phyloP scores from a whole-genome alignment of 257 asterid species.

The Mitragyna speciosa region DNA sequence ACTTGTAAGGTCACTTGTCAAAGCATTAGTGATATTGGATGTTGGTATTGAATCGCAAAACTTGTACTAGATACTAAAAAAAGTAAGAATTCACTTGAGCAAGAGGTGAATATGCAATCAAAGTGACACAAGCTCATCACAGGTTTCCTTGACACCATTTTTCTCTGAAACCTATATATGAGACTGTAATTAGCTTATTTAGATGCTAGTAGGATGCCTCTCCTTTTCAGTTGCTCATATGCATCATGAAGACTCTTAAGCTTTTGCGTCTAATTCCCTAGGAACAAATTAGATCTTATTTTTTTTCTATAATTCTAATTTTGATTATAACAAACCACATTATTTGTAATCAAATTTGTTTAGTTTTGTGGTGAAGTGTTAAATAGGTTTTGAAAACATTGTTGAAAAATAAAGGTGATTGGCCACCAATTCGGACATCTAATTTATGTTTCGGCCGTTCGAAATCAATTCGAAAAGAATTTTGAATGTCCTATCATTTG shows the following conservation, averaged over 20 bases:
- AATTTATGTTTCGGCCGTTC: too few relatives aligned
- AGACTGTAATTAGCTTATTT: slow-evolving; percentile 97
- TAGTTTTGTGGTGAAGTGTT: too few relatives aligned
- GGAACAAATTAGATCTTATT: background rate
- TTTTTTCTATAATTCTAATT: too few relatives aligned
- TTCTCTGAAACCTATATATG: slow-evolving; percentile 83
- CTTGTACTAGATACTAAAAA: background rate
- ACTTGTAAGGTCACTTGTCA: background rate
- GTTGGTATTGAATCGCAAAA: too few relatives aligned
- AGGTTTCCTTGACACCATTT: slow-evolving; percentile 84
- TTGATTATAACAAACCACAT: too few relatives aligned
- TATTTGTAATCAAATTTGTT: too few relatives aligned
- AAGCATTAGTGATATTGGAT: too few relatives aligned
- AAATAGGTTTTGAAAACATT: too few relatives aligned
- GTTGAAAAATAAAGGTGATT: too few relatives aligned
- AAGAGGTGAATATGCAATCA: slow-evolving; percentile 88
- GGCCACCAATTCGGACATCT: too few relatives aligned
- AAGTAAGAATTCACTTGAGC: slow-evolving; percentile 62
- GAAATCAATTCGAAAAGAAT: too few relatives aligned
- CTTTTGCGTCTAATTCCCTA: background rate
- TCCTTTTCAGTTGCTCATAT: slow-evolving; percentile 63
- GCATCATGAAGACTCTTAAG: slow-evolving; percentile 74
- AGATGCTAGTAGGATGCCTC: slow-evolving; percentile 90
- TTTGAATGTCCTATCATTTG: too few relatives aligned
- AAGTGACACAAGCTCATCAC: slow-evolving; percentile 81